phyloP scores from a whole-genome alignment of 106 monocot genomes.

The Allium fistulosum region DNA sequence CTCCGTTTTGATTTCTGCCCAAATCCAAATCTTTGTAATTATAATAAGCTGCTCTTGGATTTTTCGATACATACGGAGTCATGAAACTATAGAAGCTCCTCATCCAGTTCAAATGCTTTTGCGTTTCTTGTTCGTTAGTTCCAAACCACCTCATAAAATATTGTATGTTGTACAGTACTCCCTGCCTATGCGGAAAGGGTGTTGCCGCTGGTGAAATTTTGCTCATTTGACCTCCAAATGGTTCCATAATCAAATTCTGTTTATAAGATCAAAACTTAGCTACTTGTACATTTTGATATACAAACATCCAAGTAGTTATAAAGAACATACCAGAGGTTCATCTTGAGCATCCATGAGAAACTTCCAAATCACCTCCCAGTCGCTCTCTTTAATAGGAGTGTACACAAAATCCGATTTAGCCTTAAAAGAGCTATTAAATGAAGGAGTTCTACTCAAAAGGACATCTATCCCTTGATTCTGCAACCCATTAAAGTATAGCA shows the following conservation, averaged over 20 bases:
- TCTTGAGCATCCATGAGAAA: constrained; percentile 8
- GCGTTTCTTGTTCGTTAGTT: background rate
- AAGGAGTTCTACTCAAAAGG: background rate
- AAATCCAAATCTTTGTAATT: constrained; percentile 47
- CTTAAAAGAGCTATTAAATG: constrained; percentile 16
- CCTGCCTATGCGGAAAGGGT: constrained; percentile 40
- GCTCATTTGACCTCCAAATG: constrained; percentile 29
- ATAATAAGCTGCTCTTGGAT: constrained; percentile 38
- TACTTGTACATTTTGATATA: background rate
- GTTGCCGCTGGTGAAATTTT: constrained; percentile 18
- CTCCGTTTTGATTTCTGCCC: constrained; percentile 14
- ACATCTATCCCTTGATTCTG: background rate
- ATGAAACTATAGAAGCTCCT: constrained; percentile 28
- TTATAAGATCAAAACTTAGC: background rate
- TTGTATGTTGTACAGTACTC: constrained; percentile 37
- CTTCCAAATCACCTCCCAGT: constrained; percentile 19
- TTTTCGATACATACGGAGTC: constrained; percentile 33
- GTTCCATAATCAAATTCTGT: constrained; percentile 20
- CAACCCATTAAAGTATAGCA: constrained; percentile 4
- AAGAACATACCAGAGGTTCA: constrained; percentile 1
- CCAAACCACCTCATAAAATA: constrained; percentile 22
- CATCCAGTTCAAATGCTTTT: constrained; percentile 32
- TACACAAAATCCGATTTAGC: constrained; percentile 33
- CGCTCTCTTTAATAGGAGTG: constrained; percentile 6
- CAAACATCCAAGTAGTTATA: background rate